Evolutionary conservation across 495 filamentous ascomycete species (phyloP), one percentile per base, ranked within the genome.

Genomic region (Podospora pseudocomata): DNA sequence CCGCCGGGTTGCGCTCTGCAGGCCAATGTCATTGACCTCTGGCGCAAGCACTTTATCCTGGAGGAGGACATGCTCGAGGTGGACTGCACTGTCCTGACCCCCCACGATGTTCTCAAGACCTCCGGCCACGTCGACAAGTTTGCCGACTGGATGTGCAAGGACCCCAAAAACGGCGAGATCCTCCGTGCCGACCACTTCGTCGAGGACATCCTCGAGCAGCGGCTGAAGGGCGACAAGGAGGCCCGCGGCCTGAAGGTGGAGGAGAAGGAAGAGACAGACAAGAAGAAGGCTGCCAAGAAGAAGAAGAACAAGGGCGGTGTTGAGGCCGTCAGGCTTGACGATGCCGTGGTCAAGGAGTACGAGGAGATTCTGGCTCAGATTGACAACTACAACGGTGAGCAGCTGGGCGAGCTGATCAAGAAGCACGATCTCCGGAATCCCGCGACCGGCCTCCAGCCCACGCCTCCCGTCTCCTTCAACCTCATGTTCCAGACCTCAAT

Each of bases 121-220:
- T 92, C 89, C 75, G 95, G 96, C 67, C 95, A 99, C 80, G 95
- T 98, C 64, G 95, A 97, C 71, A 96, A 96, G 79, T 99, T 98
- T 78, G 91, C 93, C 72, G 96, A 98, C 78, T 97, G 92, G 92
- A 97, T 97, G 94, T 96, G 93, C 88, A 97, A 97, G 80, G 95
- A 99, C 78, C 93, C 93, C 64, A 95, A 96, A 83, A 95, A 90
- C 72, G 95, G 95, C 74, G 96, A 98, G 82, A 96, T 97, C 67
- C 89, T 97, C 78, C 87, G 95, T 68, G 93, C 95, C 32, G 95
- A 99, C 76, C 95, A 99, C 80, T 84, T 98, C 70, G 92, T 99
- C 49, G 92, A 98, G 82, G 93, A 96, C 73, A 88, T 97, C 30
- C 85, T 99, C 26, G 93, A 97, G 82, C 78, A 84, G 34, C 85